Evolutionary conservation across 2,329 filamentous ascomycete genomes (phyloP).

Genomic region (Colletotrichum sp.): DNA sequence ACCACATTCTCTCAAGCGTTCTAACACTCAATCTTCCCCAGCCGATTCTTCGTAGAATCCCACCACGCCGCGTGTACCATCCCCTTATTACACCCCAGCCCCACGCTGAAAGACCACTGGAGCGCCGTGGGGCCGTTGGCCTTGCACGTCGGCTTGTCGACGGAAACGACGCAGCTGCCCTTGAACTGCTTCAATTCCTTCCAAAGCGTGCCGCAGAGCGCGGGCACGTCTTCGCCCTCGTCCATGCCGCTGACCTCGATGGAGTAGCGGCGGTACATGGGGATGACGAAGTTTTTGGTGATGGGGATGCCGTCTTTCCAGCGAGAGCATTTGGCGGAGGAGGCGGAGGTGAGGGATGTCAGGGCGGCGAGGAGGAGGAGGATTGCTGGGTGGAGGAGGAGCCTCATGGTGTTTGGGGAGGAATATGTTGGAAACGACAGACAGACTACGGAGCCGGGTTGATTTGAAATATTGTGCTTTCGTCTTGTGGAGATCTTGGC

Average conservation of each 20-base stretch:
- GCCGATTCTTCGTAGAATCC: not conserved
- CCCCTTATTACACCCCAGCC: not conserved
- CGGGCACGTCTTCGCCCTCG: not conserved
- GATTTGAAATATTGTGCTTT: not conserved
- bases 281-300: not conserved
- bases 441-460: accelerated
- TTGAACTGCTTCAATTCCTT: not conserved
- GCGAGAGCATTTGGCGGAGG: not conserved
- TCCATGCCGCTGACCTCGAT: not conserved
- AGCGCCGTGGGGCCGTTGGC: not conserved
- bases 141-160: not conserved
- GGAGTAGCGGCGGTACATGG: not conserved
- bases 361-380: not conserved
- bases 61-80: not conserved
- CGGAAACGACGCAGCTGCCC: not conserved
- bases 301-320: not conserved
- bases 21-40: not conserved
- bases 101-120: not conserved
- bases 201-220: not conserved
- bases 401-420: not conserved
- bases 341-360: not conserved
- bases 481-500: not conserved
- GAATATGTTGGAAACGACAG: not conserved
- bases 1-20: not conserved
- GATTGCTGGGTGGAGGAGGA: not conserved